Conservation (phyloP, 495 filamentous ascomycete genomes). For the Tuber calosporum region DNA sequence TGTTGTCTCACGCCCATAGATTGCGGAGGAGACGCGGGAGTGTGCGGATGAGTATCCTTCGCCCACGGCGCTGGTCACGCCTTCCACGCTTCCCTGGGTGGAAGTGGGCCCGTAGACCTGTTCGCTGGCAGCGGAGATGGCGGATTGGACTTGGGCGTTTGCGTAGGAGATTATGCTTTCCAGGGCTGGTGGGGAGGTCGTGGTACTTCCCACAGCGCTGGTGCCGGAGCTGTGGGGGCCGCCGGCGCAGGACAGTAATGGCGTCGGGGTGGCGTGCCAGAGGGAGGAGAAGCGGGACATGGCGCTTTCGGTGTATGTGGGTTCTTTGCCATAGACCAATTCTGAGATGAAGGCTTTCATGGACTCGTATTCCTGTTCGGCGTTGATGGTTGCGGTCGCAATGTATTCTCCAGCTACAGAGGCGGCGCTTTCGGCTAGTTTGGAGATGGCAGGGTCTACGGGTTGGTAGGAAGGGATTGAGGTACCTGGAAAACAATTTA, state of each 20-base stretch:
- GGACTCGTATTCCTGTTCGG: constrained; percentile 58
- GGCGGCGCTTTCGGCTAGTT: constrained; percentile 52
- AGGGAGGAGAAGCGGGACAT: constrained; percentile 62
- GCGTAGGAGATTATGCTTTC: constrained; percentile 55
- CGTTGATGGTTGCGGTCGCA: constrained; percentile 50
- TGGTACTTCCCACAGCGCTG: constrained; percentile 38
- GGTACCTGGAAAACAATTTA: constrained; percentile 49
- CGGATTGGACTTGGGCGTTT: constrained; percentile 52
- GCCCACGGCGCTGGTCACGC: constrained; percentile 50
- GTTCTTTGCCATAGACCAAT: constrained; percentile 67
- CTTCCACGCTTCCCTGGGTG: constrained; percentile 50
- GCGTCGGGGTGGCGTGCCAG: constrained; percentile 44
- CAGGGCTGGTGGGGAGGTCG: constrained; percentile 54
- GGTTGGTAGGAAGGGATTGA: constrained; percentile 50
- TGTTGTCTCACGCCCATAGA: constrained; percentile 49
- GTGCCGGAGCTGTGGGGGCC: constrained; percentile 43
- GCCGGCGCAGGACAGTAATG: constrained; percentile 46
- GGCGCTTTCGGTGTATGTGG: constrained; percentile 73
- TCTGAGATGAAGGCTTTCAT: constrained; percentile 68
- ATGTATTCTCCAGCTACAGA: constrained; percentile 53
- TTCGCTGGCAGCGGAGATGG: constrained; percentile 54
- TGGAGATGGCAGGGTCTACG: constrained; percentile 60
- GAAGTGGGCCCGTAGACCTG: constrained; percentile 53
- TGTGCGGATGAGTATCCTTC: constrained; percentile 50
- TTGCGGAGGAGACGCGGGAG: constrained; percentile 49